Conservation (phyloP, 345 rosid genomes). For the Eucalyptus sp. region DNA sequence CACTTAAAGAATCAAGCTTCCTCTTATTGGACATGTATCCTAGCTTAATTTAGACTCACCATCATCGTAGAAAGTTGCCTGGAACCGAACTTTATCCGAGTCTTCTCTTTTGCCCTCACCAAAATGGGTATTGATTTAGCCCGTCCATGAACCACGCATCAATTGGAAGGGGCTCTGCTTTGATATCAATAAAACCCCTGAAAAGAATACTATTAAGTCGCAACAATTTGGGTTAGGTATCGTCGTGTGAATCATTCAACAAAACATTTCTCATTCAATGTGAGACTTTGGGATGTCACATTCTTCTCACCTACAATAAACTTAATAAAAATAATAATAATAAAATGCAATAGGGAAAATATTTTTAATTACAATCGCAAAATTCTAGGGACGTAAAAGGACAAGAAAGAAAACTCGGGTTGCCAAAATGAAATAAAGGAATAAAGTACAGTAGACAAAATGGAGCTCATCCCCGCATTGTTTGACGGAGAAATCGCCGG, state of each 20-base stretch:
- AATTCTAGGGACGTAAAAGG: not conserved
- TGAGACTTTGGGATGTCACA: not conserved
- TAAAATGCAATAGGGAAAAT: not conserved
- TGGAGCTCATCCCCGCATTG: not conserved
- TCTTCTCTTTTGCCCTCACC: not conserved
- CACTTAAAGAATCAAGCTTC: not conserved
- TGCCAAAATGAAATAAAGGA: not conserved
- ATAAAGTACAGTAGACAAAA: not conserved
- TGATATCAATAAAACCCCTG: not conserved
- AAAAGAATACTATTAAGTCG: not conserved
- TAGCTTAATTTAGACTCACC: not conserved
- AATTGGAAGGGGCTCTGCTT: not conserved
- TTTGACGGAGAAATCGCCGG: not conserved
- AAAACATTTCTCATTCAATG: not conserved
- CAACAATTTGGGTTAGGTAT: not conserved
- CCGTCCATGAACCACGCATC: not conserved
- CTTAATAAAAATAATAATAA: not conserved
- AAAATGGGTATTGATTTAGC: not conserved
- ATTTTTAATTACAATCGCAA: not conserved
- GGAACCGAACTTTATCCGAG: not conserved
- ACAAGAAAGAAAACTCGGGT: not conserved
- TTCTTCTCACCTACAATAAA: accelerated
- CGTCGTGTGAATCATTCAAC: not conserved
- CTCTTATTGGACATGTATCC: not conserved
- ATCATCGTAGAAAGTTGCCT: not conserved